Conservation (phyloP, 1,284 basidiomycete species). For the Ganoderma meredithae region DNA sequence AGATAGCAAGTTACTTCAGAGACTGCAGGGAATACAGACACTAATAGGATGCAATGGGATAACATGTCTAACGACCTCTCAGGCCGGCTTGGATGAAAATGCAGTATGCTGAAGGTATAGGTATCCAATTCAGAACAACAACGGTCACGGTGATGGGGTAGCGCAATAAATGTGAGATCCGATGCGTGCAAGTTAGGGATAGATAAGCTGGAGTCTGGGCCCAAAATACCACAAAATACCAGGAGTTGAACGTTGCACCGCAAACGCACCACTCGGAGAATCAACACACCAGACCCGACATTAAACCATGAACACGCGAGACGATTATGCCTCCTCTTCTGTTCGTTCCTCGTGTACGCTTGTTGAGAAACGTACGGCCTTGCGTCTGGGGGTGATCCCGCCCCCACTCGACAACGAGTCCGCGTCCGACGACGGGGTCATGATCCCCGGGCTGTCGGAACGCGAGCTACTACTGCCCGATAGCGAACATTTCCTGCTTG, state of each 20-base stretch:
- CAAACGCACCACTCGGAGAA: not conserved
- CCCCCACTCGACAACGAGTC: constrained; percentile 33
- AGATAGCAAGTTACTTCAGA: constrained; percentile 2
- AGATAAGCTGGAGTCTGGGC: constrained; percentile 8
- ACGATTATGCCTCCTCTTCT: constrained; percentile 10
- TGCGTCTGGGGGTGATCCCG: constrained; percentile 41
- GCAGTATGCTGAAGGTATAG: not conserved
- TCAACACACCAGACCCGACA: not conserved
- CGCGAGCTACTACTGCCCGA: constrained; percentile 25
- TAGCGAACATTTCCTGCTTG: constrained; percentile 33
- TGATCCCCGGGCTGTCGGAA: constrained; percentile 26
- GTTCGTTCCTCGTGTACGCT: constrained; percentile 18
- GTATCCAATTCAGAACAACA: constrained; percentile 8
- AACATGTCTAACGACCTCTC: constrained; percentile 10
- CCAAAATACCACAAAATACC: not conserved
- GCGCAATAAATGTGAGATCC: constrained; percentile 11
- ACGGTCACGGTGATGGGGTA: constrained; percentile 1
- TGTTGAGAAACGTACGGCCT: constrained; percentile 62
- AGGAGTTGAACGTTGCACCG: not conserved
- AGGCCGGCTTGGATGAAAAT: constrained; percentile 7
- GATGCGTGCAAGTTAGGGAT: constrained; percentile 9
- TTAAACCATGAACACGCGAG: not conserved
- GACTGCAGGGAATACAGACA: not conserved
- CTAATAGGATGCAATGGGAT: not conserved
- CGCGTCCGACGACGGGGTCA: constrained; percentile 33